Conservation (phyloP, 768 basidiomycete genomes). For the Pulveroboletus sp. region DNA sequence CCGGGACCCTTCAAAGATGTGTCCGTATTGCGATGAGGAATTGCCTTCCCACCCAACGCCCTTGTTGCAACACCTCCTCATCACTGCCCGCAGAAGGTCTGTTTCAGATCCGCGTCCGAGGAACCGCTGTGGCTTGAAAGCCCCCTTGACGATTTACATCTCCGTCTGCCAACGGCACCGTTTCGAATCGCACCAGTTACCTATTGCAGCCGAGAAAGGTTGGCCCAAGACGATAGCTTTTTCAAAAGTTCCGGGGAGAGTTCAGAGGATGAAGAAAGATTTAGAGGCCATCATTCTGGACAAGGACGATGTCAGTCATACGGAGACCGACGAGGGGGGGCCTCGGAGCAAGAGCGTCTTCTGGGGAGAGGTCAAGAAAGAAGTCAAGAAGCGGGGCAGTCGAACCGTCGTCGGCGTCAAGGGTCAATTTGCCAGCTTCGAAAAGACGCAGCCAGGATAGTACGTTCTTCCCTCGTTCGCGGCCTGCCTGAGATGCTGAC, state of each 20-base stretch:
- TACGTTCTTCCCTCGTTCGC: conserved; percentile 39
- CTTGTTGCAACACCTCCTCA: conserved; percentile 51
- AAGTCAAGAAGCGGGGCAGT: conserved; percentile 61
- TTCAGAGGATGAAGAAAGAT: conserved; percentile 45
- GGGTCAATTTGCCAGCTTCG: conserved; percentile 75
- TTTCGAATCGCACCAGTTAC: conserved; percentile 71
- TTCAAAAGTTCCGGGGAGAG: conserved; percentile 46
- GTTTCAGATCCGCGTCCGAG: conserved; percentile 57
- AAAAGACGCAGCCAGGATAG: conserved; percentile 88
- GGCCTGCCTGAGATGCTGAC: background rate
- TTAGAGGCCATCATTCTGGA: conserved; percentile 54
- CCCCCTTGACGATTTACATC: conserved; percentile 51
- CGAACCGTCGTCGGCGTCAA: conserved; percentile 62
- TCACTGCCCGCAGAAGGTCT: conserved; percentile 50
- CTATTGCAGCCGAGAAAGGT: conserved; percentile 62
- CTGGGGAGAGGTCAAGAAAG: conserved; percentile 63
- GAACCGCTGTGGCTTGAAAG: conserved; percentile 63
- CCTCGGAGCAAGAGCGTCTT: conserved; percentile 50
- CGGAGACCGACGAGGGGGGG: conserved; percentile 15
- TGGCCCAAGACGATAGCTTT: conserved; percentile 80
- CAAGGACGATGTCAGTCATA: conserved; percentile 24
- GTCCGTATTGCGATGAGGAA: conserved; percentile 76
- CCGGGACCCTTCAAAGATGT: conserved; percentile 63
- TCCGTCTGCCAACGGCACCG: conserved; percentile 73
- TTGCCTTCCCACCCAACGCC: conserved; percentile 63